Evolutionary conservation across 2,329 filamentous ascomycete species (phyloP).

Genomic region (Calonectria henricotiae): DNA sequence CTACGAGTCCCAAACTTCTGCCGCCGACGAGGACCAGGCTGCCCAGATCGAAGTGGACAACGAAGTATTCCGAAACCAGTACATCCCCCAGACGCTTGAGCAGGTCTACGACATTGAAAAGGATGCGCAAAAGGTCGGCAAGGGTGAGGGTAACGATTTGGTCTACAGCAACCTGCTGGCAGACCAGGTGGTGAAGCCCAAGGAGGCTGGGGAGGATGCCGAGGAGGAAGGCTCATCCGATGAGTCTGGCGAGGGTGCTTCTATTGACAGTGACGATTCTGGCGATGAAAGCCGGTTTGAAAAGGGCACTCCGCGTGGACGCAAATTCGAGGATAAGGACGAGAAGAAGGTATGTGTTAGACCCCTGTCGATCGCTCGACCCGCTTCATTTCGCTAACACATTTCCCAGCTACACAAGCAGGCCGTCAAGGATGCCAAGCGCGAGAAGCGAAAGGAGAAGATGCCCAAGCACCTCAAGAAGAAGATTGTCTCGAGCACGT

Average conservation of each 20-base stretch:
- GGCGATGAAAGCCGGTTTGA: conserved; percentile 72
- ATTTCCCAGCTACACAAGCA: conserved; percentile 78
- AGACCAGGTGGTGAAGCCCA: conserved; percentile 70
- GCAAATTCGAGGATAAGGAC: conserved; percentile 92
- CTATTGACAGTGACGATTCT: conserved; percentile 63
- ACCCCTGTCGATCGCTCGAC: conserved; percentile 3
- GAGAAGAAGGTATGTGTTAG: conserved; percentile 79
- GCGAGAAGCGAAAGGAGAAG: conserved; percentile 93
- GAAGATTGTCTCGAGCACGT: conserved; percentile 78
- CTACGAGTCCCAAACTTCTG: conserved; percentile 71
- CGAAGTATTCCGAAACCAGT: conserved; percentile 95
- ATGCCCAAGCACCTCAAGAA: conserved; percentile 98
- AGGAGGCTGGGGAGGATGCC: conserved; percentile 58
- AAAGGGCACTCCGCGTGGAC: conserved; percentile 82
- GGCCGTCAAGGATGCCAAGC: conserved; percentile 94
- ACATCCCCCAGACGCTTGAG: conserved; percentile 95
- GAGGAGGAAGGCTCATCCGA: conserved; percentile 59
- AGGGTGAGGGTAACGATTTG: conserved; percentile 82
- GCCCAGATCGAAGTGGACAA: conserved; percentile 84
- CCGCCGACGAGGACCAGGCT: conserved; percentile 67
- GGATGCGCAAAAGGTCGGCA: conserved; percentile 83
- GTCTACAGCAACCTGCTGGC: conserved; percentile 91
- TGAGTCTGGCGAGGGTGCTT: conserved; percentile 67
- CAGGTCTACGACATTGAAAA: conserved; percentile 97
- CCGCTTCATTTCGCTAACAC: conserved; percentile 46